Evolutionary conservation across 371 early-diverging fungal species (phyloP), one percentile per base, ranked within the genome.

Genomic region (Saksenaea vasiformis): DNA sequence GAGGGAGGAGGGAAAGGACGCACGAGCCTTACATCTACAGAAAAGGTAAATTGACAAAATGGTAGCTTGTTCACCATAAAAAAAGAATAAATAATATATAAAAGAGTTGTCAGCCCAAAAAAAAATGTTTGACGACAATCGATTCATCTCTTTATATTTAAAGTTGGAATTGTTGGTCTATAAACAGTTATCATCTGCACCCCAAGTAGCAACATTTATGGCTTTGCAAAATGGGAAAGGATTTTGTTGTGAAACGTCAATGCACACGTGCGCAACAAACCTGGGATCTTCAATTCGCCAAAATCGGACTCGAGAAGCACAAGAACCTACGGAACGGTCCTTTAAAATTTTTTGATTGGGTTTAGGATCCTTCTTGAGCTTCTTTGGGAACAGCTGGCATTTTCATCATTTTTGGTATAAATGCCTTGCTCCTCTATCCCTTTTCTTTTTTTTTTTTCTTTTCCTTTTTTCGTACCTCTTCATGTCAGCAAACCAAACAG

Each of bases 161-260:
- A 39, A n/a, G 39, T 39, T 17, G 51, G 51, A 9, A 26, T 22
- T n/a, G 27, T 47, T 31, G 31, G 10, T 47, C 51, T 22, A 47
- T 47, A 47, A 47, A 47, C 51, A 47, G 51, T 22, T 47, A 47
- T 22, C 19, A 22, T 47, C 51, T 47, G 51, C 51, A 47, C 24
- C 22, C 22, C 53, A 59, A 51, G 54, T 43, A 60, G 60, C 28
- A 65, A 60, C 31, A 54, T 68, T 47, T 57, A 68, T 47, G 66
- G 66, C 41, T 64, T 74, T 47, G 51, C 19, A 22, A 47, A 47
- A 60, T 61, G 34, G 67, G 63, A n/a, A 61, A 66, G 38, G 58
- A 53, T 22, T 22, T 14, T n/a, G 7, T 36, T 44, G 54, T 54
- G 51, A 10, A 47, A 47, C 51, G 24, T 47, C 17, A 22, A 47